Conservation (phyloP, 1,284 basidiomycete species). For the Lignosus rhinocerotis region DNA sequence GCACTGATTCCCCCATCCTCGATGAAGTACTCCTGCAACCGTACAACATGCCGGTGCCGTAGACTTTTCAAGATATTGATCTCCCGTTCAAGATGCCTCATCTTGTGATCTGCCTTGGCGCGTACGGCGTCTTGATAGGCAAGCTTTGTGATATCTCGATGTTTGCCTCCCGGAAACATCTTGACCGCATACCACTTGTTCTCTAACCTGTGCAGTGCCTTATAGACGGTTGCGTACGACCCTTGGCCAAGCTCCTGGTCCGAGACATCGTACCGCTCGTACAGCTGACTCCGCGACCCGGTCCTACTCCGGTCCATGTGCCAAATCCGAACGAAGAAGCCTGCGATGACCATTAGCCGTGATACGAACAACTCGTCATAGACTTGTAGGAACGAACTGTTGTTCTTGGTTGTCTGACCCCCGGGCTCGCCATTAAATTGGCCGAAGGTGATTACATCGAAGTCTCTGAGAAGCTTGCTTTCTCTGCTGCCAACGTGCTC, state of each 20-base stretch:
- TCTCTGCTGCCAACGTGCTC: not conserved
- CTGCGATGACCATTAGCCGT: not conserved
- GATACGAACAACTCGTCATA: not conserved
- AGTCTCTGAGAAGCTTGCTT: not conserved
- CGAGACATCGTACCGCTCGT: constrained; percentile 53
- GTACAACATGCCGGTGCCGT: constrained; percentile 79
- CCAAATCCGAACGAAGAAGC: not conserved
- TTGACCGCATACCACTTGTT: constrained; percentile 73
- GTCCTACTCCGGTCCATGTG: not conserved
- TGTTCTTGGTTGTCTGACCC: not conserved
- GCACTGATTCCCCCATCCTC: constrained; percentile 64
- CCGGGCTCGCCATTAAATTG: not conserved
- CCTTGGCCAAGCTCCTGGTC: constrained; percentile 73
- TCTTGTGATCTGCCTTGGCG: not conserved
- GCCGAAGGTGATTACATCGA: not conserved
- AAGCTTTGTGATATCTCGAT: constrained; percentile 56
- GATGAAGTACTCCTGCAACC: constrained; percentile 73
- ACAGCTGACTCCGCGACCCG: not conserved
- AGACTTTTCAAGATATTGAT: constrained; percentile 75
- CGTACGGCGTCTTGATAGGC: constrained; percentile 32
- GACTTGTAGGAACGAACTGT: not conserved
- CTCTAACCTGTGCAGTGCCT: constrained; percentile 56
- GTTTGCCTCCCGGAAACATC: constrained; percentile 64
- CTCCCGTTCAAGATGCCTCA: constrained; percentile 40
- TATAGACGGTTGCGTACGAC: constrained; percentile 76